Percentiles rank a stretch among this genome's conserved stretches.
Conservation (phyloP, 2,329 filamentous ascomycete species). For the Penicillium sp. region DNA sequence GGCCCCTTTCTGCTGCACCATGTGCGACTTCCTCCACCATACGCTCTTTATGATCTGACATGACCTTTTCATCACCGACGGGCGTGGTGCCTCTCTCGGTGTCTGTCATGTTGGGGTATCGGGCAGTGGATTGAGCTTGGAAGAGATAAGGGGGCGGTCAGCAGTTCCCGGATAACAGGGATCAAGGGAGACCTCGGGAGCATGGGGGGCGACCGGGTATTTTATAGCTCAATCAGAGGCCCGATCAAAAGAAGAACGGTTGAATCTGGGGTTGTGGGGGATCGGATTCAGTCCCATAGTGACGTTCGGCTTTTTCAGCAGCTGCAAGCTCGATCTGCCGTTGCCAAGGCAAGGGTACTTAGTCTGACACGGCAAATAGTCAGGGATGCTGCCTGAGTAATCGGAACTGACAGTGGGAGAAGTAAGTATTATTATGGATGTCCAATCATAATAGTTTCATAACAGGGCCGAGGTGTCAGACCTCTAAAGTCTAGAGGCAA, state of each 20-base stretch:
- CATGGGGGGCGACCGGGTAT: neutral
- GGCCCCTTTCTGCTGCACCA: conserved; percentile 45
- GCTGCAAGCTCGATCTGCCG: conserved; percentile 5
- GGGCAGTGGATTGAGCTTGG: neutral
- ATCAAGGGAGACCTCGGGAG: neutral
- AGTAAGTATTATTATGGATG: neutral
- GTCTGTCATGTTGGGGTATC: conserved; percentile 5
- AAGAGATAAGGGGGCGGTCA: neutral
- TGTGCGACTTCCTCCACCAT: conserved; percentile 21
- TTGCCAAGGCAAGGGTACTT: conserved; percentile 4
- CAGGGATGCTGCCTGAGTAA: neutral
- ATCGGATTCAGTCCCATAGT: neutral
- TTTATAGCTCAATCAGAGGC: conserved; percentile 7
- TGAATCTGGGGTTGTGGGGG: conserved; percentile 8
- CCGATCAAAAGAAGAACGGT: neutral
- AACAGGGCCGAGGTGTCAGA: neutral
- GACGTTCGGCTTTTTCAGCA: neutral
- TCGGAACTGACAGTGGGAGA: neutral
- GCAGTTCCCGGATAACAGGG: neutral
- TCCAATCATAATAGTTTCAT: neutral
- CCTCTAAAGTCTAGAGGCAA: neutral
- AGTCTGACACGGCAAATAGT: neutral
- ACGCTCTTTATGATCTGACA: conserved; percentile 17
- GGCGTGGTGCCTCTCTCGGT: conserved; percentile 4
- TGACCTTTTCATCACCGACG: conserved; percentile 23